Evolutionary conservation across 23 red algal genomes (phyloP).

Genomic region (Agarophyton chilense): DNA sequence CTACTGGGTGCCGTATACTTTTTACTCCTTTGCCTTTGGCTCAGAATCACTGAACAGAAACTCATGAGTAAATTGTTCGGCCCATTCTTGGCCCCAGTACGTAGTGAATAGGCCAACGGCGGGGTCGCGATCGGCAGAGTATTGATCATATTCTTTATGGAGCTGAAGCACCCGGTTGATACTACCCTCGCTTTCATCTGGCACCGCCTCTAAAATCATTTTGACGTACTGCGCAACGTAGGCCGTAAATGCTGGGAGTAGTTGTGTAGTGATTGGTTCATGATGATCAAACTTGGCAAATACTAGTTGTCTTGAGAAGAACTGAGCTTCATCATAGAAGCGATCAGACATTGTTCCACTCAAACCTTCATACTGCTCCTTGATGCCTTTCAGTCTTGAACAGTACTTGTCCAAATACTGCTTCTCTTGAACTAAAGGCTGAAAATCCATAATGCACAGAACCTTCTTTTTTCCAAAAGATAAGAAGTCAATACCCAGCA

Average conservation of each 20-base stretch:
- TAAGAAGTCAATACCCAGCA: slow-evolving; percentile 95
- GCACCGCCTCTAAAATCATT: slow-evolving; percentile 44
- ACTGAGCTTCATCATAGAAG: slow-evolving; percentile 93
- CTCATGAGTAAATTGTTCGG: slow-evolving; percentile 84
- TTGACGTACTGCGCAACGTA: slow-evolving; percentile 74
- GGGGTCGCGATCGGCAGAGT: slow-evolving; percentile 92
- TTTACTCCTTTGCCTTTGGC: background rate
- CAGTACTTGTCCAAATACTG: slow-evolving; percentile 85
- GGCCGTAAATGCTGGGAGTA: slow-evolving; percentile 83
- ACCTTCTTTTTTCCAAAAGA: slow-evolving; percentile 90
- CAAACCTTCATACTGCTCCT: slow-evolving; percentile 77
- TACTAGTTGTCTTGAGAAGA: slow-evolving; percentile 87
- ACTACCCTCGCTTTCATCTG: slow-evolving; percentile 24
- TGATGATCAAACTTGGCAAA: slow-evolving; percentile 91
- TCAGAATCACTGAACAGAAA: slow-evolving; percentile 86
- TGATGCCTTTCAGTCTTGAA: slow-evolving; percentile 51
- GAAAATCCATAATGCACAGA: slow-evolving; percentile 90
- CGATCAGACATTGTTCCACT: slow-evolving; percentile 77
- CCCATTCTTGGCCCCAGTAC: slow-evolving; percentile 90
- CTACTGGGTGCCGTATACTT: no score
- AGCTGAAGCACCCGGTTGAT: slow-evolving; percentile 20
- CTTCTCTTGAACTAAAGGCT: slow-evolving; percentile 77
- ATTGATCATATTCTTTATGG: slow-evolving; percentile 88
- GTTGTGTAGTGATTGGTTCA: slow-evolving; percentile 62
- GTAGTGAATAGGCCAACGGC: slow-evolving; percentile 87